phyloP scores from a whole-genome alignment of 2,329 filamentous ascomycete genomes.

The Malbranchea zuffiana region DNA sequence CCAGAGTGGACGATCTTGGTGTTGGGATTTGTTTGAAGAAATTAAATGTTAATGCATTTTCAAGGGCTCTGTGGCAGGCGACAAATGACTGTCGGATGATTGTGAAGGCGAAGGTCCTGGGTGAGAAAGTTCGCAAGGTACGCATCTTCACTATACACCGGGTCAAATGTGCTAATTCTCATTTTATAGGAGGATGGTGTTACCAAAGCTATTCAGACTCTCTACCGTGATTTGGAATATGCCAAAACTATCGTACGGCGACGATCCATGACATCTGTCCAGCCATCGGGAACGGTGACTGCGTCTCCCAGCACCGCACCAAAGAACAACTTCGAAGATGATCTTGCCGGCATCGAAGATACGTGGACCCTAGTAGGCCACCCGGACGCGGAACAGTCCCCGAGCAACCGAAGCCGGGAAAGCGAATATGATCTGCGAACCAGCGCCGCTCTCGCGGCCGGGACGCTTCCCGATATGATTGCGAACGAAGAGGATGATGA shows the following conservation, averaged over 20 bases:
- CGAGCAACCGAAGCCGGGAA: constrained; percentile 3
- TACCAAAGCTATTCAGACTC: constrained; percentile 76
- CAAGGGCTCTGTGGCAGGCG: constrained; percentile 79
- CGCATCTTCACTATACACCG: constrained; percentile 22
- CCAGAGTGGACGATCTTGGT: constrained; percentile 79
- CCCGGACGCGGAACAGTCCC: constrained; percentile 6
- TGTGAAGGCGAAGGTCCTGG: constrained; percentile 66
- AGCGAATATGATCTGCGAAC: constrained; percentile 10
- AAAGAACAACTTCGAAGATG: constrained; percentile 35
- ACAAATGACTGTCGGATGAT: constrained; percentile 89
- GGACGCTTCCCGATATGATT: constrained; percentile 3
- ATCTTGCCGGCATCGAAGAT: constrained; percentile 60
- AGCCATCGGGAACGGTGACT: constrained; percentile 16
- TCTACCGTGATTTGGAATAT: constrained; percentile 93
- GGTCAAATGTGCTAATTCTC: neutral
- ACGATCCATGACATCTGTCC: constrained; percentile 26
- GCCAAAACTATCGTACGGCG: constrained; percentile 72
- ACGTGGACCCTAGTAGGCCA: constrained; percentile 84
- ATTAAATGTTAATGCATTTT: constrained; percentile 76
- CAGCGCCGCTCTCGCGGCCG: constrained; percentile 9
- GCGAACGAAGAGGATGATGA: constrained; percentile 12
- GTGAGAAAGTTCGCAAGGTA: constrained; percentile 79
- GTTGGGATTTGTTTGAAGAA: constrained; percentile 84
- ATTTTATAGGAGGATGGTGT: constrained; percentile 68
- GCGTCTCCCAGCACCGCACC: constrained; percentile 26